Base-by-base conservation (phyloP, 2,329 filamentous ascomycete genomes). In the Cyanodermella asteris region DNA sequence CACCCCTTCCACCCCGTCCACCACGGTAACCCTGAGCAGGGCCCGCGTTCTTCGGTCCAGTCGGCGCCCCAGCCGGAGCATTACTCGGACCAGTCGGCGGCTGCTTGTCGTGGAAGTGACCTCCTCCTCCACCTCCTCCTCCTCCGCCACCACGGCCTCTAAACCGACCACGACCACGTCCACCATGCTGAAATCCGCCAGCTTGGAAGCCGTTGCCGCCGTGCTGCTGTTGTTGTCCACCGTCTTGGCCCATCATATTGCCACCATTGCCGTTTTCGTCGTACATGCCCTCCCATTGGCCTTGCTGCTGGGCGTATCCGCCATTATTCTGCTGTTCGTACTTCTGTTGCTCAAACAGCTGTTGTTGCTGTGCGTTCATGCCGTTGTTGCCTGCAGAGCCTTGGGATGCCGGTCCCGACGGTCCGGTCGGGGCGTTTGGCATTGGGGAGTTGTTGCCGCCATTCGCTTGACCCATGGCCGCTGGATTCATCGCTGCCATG, bases 11-110 rank as follows among this genome's bases (percentile, higher is more conserved):
- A 32, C 78, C 59, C 11, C 84, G 80, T 25, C 84, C 84, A 26
- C 87, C 84, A 20, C 84, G 72, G 47, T 93, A 94, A 51, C 91
- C 91, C 2, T 78, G 80, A 10, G 82, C 81, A 1, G 82, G 80
- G 14, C 82, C 82, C 1, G 82, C 80, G 41, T 94, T 97, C 61
- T 91, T 91, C 4, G 87, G 87, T 0, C 87, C 87, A 0, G 87
- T 97, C 0, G 87, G 87, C 5, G 87, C 78, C 5, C 75, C 72
- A 12, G 78, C 78, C 9, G 71, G 66, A 6, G 55, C 49, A 28
- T 52, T 50, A 26, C 52, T 50, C 11, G 51, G 50, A 27, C 53
- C 50, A n/a, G 50, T 52, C 25, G 45, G 35, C 37, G 37, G 35
- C 30, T 31, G 16, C 14, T 29, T 28, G 31, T 33, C 26, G 37